phyloP scores from a whole-genome alignment of 2,329 filamentous ascomycete species.

The Podosphaera xanthii region DNA sequence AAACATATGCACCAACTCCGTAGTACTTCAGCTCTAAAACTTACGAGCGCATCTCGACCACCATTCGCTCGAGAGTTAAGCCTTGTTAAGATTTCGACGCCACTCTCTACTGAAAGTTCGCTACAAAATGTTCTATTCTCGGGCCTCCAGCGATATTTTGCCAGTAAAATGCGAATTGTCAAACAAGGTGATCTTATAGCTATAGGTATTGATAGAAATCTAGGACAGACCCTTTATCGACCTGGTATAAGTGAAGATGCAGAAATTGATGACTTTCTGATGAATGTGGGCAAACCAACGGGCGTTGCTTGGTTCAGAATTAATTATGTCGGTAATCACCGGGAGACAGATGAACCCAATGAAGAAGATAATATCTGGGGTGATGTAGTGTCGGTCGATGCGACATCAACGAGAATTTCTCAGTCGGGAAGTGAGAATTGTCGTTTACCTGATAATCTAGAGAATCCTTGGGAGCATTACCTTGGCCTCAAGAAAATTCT shows the following conservation, averaged over 20 bases:
- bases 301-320: constrained; percentile 85
- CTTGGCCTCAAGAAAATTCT: constrained; percentile 51
- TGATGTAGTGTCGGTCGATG: constrained; percentile 66
- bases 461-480: constrained; percentile 76
- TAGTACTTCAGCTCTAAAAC: constrained; percentile 30
- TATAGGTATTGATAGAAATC: constrained; percentile 65
- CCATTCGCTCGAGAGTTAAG: constrained; percentile 55
- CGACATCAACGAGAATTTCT: constrained; percentile 67
- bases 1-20: constrained; percentile 26
- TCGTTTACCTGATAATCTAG: constrained; percentile 51
- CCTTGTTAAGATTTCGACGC: constrained; percentile 70
- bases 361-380: constrained; percentile 57
- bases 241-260: constrained; percentile 31
- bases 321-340: constrained; percentile 41
- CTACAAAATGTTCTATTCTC: constrained; percentile 72
- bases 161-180: constrained; percentile 57
- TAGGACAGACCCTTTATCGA: constrained; percentile 66
- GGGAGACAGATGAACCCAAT: constrained; percentile 29
- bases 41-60: constrained; percentile 30
- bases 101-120: constrained; percentile 62
- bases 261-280: constrained; percentile 44
- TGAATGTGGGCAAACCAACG: constrained; percentile 15
- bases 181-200: constrained; percentile 75
- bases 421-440: constrained; percentile 75
- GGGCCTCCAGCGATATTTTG: constrained; percentile 73